Conservation (phyloP, 1,284 basidiomycete genomes). For the Taiwanofungus camphoratus region DNA sequence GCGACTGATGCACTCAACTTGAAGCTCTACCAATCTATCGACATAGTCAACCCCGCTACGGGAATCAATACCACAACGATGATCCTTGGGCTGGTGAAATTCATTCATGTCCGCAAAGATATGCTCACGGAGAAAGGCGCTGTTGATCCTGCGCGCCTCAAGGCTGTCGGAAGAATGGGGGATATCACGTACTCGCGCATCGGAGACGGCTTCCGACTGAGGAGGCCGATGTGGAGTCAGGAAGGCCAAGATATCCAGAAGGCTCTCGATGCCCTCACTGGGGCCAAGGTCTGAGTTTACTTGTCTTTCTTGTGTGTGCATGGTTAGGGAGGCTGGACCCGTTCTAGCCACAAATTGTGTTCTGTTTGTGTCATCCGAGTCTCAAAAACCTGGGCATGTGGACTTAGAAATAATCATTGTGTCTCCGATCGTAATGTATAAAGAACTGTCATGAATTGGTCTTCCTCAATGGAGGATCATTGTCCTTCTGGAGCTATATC, state of each 20-base stretch:
- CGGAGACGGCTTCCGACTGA: slow-evolving; percentile 51
- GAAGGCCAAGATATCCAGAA: not conserved
- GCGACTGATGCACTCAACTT: not conserved
- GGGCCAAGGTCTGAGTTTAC: too few relatives aligned
- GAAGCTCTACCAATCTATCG: slow-evolving; percentile 52
- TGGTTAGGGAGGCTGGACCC: too few relatives aligned
- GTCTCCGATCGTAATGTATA: too few relatives aligned
- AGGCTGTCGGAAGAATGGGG: slow-evolving; percentile 58
- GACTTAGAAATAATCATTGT: too few relatives aligned
- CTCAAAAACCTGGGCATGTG: too few relatives aligned
- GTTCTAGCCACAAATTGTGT: too few relatives aligned
- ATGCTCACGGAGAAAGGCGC: slow-evolving; percentile 40
- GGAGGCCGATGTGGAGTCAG: slow-evolving; percentile 47
- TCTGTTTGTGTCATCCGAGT: too few relatives aligned
- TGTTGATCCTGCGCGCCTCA: slow-evolving; percentile 55
- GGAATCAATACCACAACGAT: slow-evolving; percentile 47
- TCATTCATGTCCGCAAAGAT: slow-evolving; percentile 54
- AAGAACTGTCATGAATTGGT: too few relatives aligned
- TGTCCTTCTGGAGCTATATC: too few relatives aligned
- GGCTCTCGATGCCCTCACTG: too few relatives aligned
- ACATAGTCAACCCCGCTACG: slow-evolving; percentile 41
- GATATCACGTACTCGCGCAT: slow-evolving; percentile 54
- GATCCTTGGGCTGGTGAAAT: slow-evolving; percentile 59
- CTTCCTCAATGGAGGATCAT: too few relatives aligned
- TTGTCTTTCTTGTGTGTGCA: too few relatives aligned